A percentile compares a stretch with the other conserved stretches of the same genome.
Conservation (phyloP, 495 filamentous ascomycete genomes). For the Oidiodendron maius region DNA sequence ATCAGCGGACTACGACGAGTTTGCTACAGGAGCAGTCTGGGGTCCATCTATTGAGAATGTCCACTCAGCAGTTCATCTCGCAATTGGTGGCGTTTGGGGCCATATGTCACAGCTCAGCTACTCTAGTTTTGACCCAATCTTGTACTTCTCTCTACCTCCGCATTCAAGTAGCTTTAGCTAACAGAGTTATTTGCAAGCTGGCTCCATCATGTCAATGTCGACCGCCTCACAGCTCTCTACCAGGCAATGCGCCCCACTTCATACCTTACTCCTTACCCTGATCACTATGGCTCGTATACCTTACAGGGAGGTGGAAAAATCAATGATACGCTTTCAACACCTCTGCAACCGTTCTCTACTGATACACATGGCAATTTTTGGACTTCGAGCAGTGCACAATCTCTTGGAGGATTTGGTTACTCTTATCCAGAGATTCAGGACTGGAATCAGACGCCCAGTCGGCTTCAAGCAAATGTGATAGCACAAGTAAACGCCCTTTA, state of each 20-base stretch:
- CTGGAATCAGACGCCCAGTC: conserved; percentile 9
- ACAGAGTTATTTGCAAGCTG: conserved; percentile 11
- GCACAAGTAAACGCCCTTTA: conserved; percentile 49
- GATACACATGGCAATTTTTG: conserved; percentile 10
- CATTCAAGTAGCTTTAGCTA: background rate
- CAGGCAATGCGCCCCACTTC: conserved; percentile 29
- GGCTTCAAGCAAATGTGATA: conserved; percentile 23
- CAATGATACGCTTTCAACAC: conserved; percentile 17
- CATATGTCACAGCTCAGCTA: conserved; percentile 36
- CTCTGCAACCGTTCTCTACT: conserved; percentile 24
- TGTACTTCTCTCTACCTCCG: conserved; percentile 32
- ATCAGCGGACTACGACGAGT: conserved; percentile 9
- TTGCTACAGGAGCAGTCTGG: conserved; percentile 4
- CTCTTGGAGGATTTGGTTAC: conserved; percentile 23
- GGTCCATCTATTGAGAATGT: conserved; percentile 32
- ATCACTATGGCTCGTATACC: conserved; percentile 46
- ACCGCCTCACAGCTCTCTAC: conserved; percentile 36
- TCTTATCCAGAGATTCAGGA: conserved; percentile 25
- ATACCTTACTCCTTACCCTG: conserved; percentile 26
- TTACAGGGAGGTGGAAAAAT: background rate
- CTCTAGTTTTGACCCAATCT: conserved; percentile 38
- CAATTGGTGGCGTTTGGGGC: conserved; percentile 29
- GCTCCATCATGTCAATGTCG: conserved; percentile 31
- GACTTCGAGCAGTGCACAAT: conserved; percentile 15
- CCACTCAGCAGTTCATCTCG: conserved; percentile 37